Percentiles rank a stretch among this genome's conserved stretches.
These are phyloP conservation scores for Boletus eberwhitei DNA, from an alignment of 768 basidiomycete genomes.

Conservation along the genomic window DNA sequence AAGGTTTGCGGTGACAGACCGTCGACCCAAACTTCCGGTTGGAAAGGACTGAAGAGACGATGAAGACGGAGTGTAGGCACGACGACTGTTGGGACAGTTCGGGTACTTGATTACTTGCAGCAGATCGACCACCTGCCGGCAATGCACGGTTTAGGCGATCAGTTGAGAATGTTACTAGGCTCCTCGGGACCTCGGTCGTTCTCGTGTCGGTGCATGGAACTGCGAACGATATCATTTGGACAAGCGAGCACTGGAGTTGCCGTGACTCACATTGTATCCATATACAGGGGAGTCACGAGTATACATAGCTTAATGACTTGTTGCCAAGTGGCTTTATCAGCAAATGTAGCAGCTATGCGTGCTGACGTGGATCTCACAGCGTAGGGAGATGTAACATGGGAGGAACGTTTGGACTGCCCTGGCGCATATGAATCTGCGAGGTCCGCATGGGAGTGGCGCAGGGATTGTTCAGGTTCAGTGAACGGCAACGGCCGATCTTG, in stretches of 20 bases:
- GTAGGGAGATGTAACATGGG: neutral
- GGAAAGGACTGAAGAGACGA: neutral
- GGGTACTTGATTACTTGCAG: neutral
- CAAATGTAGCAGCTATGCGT: too few relatives aligned
- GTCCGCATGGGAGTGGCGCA: neutral
- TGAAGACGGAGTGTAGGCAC: slow-evolving; percentile 6
- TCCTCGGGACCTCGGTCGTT: slow-evolving; percentile 13
- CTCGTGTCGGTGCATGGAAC: neutral
- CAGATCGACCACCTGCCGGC: slow-evolving; percentile 1
- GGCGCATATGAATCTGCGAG: slow-evolving; percentile 5
- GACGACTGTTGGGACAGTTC: slow-evolving; percentile 2
- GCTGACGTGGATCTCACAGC: neutral
- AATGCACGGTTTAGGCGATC: neutral
- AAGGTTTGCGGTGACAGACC: neutral
- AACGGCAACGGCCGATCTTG: slow-evolving; percentile 2
- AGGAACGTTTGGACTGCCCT: slow-evolving; percentile 1
- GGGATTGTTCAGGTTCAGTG: neutral
- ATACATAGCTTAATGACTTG: too few relatives aligned
- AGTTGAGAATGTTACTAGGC: neutral
- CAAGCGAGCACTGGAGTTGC: neutral
- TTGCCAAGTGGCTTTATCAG: too few relatives aligned
- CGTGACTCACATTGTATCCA: neutral
- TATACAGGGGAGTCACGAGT: too few relatives aligned
- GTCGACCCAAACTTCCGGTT: neutral
- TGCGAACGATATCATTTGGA: neutral